Evolutionary conservation across 176 grass and related monocot species (phyloP).

Genomic region (Echinochloa phyllopogon): DNA sequence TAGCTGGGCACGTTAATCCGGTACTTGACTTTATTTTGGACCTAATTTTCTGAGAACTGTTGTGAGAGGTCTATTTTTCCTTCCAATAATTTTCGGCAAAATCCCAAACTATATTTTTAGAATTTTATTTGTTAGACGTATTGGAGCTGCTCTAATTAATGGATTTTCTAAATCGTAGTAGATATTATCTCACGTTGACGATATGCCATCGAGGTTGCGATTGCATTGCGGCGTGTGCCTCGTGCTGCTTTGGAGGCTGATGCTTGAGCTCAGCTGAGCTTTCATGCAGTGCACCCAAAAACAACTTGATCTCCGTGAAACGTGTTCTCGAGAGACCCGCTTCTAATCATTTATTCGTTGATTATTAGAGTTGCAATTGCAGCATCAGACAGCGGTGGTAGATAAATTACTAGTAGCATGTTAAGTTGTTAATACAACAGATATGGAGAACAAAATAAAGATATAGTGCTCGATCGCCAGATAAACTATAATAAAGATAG

Average conservation of each 20-base stretch:
- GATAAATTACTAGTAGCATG: neutral
- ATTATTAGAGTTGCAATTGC: neutral
- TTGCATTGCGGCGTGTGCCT: neutral
- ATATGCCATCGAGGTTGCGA: neutral
- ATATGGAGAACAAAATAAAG: neutral
- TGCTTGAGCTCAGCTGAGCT: neutral
- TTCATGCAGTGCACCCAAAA: neutral
- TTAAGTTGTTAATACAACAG: neutral
- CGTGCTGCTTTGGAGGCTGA: neutral
- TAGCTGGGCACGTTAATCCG: too few species aligned
- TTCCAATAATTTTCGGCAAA: too few species aligned
- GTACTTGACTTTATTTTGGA: too few species aligned
- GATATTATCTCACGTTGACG: neutral
- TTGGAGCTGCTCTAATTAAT: too few species aligned
- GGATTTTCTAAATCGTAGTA: too few species aligned
- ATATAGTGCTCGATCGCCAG: neutral
- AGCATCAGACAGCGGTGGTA: neutral
- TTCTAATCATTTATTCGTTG: neutral
- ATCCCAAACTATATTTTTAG: too few species aligned
- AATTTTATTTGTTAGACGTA: too few species aligned
- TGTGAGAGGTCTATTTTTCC: too few species aligned
- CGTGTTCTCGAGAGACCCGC: neutral
- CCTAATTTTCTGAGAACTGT: too few species aligned
- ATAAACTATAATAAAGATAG: neutral
- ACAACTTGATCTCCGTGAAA: neutral